Percentiles rank a stretch among this genome's conserved stretches.
Conservation (phyloP, 257 asterid genomes). For the Voacanga thouarsii region DNA sequence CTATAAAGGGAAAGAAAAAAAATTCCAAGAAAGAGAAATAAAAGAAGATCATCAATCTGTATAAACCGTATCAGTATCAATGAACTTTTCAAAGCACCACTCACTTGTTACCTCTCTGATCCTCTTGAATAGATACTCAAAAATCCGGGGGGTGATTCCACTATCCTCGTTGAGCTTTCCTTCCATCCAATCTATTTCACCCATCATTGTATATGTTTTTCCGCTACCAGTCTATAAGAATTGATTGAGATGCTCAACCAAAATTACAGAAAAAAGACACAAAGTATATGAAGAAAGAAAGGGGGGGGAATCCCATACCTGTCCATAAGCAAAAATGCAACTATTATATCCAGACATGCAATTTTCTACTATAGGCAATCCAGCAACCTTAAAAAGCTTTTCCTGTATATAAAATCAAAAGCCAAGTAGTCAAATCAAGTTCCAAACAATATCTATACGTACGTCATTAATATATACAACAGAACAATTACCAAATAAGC, state of each 20-base stretch:
- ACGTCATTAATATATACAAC: not conserved
- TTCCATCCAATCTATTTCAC: slow-evolving; percentile 55
- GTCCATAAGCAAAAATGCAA: slow-evolving; percentile 95
- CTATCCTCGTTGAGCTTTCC: slow-evolving; percentile 57
- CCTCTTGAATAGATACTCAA: slow-evolving; percentile 66
- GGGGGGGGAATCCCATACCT: slow-evolving; percentile 35
- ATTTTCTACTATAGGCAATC: slow-evolving; percentile 87
- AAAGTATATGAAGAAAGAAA: not conserved
- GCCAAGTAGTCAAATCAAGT: slow-evolving; percentile 14
- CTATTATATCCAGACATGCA: slow-evolving; percentile 93
- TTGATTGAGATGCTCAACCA: slow-evolving; percentile 7
- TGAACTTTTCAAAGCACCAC: slow-evolving; percentile 7
- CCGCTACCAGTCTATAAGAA: slow-evolving; percentile 81
- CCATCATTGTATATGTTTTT: slow-evolving; percentile 90
- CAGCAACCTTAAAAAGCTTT: slow-evolving; percentile 71
- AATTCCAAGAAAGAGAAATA: not conserved
- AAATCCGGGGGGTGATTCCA: slow-evolving; percentile 83
- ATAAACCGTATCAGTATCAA: not conserved
- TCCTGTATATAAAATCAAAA: slow-evolving; percentile 40
- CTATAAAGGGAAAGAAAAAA: slow-evolving; percentile 34
- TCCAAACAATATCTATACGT: not conserved
- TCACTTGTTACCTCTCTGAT: slow-evolving; percentile 55
- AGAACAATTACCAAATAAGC: slow-evolving; percentile 13
- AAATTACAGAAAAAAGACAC: slow-evolving; percentile 3
- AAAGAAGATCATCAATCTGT: slow-evolving; percentile 11